Evolutionary conservation across 345 rosid genomes (phyloP).

Genomic region (Populus nigra): DNA sequence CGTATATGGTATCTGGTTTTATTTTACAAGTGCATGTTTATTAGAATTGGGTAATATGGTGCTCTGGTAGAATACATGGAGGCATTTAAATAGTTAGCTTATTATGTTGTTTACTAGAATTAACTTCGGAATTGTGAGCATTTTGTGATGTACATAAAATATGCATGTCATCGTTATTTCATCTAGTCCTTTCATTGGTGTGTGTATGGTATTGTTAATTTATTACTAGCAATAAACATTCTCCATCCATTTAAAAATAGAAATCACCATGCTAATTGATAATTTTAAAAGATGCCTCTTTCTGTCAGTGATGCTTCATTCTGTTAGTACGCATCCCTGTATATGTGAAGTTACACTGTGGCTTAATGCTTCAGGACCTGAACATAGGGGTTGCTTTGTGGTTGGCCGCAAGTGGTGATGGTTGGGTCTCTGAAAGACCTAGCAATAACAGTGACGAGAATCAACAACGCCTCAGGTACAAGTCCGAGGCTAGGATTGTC

Average conservation of each 20-base stretch:
- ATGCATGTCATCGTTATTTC: background rate
- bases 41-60: background rate
- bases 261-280: constrained; percentile 1
- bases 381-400: constrained; percentile 93
- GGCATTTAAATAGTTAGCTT: background rate
- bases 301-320: background rate
- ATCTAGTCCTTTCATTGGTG: background rate
- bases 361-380: constrained; percentile 60
- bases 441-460: constrained; percentile 20
- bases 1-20: constrained; percentile 64
- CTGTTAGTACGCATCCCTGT: background rate
- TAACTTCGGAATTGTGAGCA: background rate
- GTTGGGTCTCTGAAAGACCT: constrained; percentile 57
- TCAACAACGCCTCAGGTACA: constrained; percentile 41
- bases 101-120: constrained; percentile 12
- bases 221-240: background rate
- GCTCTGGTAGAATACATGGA: constrained; percentile 13
- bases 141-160: background rate
- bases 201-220: background rate
- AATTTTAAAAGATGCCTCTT: background rate
- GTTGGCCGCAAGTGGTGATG: constrained; percentile 85
- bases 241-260: background rate
- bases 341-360: background rate
- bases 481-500: constrained; percentile 65
- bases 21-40: background rate